Evolutionary conservation across 495 filamentous ascomycete genomes (phyloP).

Genomic region (Penicillium malachiteum): DNA sequence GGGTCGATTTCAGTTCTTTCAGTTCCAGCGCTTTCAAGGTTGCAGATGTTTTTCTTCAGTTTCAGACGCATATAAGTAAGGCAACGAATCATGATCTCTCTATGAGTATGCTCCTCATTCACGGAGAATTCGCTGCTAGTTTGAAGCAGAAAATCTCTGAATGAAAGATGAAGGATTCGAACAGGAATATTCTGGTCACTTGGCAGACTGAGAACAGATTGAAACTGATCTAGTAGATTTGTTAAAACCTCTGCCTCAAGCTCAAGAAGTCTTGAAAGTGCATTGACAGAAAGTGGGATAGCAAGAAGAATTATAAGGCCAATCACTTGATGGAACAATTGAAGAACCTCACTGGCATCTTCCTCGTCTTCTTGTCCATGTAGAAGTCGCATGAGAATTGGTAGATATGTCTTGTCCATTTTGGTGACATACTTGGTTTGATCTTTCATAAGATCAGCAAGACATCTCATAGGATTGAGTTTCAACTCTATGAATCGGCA

Average conservation of each 20-base stretch:
- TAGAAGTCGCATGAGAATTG: background rate
- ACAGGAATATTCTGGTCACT: background rate
- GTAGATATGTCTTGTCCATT: constrained; percentile 4
- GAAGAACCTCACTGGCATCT: background rate
- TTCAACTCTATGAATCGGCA: background rate
- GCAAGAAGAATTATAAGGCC: constrained; percentile 3
- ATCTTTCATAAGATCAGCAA: background rate
- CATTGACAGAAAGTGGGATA: constrained; percentile 4
- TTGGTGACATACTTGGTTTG: background rate
- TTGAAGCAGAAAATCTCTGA: background rate
- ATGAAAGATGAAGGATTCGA: background rate
- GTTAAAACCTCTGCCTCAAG: too few relatives aligned
- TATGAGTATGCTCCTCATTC: background rate
- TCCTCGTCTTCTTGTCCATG: background rate
- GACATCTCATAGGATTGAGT: background rate
- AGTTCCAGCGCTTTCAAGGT: background rate
- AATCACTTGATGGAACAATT: background rate
- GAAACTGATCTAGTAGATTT: background rate
- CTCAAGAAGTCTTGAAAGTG: background rate
- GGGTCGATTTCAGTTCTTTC: background rate
- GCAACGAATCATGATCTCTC: background rate
- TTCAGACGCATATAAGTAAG: background rate
- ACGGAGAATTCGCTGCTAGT: background rate
- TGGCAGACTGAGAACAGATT: background rate
- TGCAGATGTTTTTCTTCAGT: background rate